Evolutionary conservation across 2,329 filamentous ascomycete species (phyloP), one percentile per base, ranked within the genome.

Genomic region (Xylaria sp.): DNA sequence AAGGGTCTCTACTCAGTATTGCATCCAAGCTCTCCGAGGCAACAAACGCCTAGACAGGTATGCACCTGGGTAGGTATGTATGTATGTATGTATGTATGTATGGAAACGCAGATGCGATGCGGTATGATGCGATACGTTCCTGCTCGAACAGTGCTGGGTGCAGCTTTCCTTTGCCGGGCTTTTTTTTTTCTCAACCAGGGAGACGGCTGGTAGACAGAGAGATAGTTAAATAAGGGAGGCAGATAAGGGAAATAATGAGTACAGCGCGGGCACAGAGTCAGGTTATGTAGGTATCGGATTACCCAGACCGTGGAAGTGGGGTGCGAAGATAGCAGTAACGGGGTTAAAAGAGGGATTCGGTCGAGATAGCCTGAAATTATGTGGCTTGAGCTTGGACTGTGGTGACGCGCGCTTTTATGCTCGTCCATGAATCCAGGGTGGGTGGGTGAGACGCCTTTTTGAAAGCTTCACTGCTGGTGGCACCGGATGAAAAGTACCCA

Each of bases 271-370:
- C n/a, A n/a, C n/a, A n/a, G 28, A 37, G 33, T 14, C 21, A 14
- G 33, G 17, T 28, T 28, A 52, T 40, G 31, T 47, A 57, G 57
- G 25, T 33, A 19, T 23, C 33, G 59, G 69, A 69, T 53, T 72
- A 70, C 71, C n/a, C 69, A 64, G 70, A 68, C 70, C 69, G 70
- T 72, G 70, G 71, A 70, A 57, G 71, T 71, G 71, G 71, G 70
- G 42, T 46, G 42, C 31, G 40, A 9, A 40, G 54, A 42, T 42
- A 43, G 57, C 9, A 28, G 14, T 12, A 31, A 11, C 31, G 43
- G 35, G 23, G 19, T 23, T 46, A 38, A 33, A 49, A 35, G 37
- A 14, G 51, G 6, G 47, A 31, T 40, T 15, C 21, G 38, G 49
- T 23, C 35, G 53, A 49, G 58, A 46, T 38, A 38, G 51, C 57